Conservation (phyloP, 2,329 filamentous ascomycete species). For the Trichoderma endophyticum region DNA sequence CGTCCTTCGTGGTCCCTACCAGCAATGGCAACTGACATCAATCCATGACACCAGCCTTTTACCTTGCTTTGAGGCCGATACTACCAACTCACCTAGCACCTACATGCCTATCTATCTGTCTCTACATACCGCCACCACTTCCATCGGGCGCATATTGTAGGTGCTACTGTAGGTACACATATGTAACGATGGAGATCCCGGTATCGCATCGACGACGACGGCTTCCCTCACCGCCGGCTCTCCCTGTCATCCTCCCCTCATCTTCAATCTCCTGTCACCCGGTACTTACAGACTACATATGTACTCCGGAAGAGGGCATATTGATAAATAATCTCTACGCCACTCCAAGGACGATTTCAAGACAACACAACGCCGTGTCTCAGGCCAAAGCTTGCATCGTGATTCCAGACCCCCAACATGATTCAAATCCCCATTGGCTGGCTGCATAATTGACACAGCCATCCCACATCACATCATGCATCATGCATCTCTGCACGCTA, state of each 20-base stretch:
- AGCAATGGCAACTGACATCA: neutral
- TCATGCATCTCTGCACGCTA: neutral
- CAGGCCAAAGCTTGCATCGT: neutral
- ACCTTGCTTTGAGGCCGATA: neutral
- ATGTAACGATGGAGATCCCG: neutral
- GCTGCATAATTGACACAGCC: neutral
- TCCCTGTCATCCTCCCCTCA: constrained; percentile 7
- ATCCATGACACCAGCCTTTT: neutral
- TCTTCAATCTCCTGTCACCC: neutral
- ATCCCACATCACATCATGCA: constrained; percentile 5
- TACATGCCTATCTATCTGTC: neutral
- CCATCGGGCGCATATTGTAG: neutral
- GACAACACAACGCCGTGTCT: neutral
- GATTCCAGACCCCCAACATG: neutral
- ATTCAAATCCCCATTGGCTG: neutral
- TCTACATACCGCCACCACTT: neutral
- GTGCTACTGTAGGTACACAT: neutral
- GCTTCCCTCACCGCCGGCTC: constrained; percentile 13
- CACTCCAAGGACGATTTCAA: neutral
- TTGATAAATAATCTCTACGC: neutral
- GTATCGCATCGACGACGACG: neutral
- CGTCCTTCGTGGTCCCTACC: neutral
- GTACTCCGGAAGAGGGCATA: neutral
- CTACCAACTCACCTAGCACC: neutral
- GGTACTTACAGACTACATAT: neutral